A percentile compares a stretch with the other conserved stretches of the same genome.
Evolutionary conservation across 345 rosid species (phyloP).

Genomic region (Eucalyptus caleyi): DNA sequence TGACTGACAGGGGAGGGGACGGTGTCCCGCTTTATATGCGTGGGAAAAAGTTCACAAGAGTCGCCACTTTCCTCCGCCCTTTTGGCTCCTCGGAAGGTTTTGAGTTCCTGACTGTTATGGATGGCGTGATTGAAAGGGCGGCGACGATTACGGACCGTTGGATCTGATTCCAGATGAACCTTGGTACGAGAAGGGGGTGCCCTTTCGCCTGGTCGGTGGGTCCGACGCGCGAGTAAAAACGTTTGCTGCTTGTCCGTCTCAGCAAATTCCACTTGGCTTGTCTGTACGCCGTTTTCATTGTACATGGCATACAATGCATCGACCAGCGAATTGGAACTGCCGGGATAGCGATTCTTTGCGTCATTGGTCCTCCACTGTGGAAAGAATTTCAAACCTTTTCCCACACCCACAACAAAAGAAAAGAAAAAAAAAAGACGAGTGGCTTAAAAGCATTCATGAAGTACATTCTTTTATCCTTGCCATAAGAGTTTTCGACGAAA

Average conservation of each 20-base stretch:
- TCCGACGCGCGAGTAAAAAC: background rate
- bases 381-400: no score
- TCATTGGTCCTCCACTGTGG: background rate
- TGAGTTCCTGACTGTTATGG: background rate
- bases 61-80: background rate
- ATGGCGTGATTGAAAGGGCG: background rate
- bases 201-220: background rate
- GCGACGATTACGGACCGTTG: background rate
- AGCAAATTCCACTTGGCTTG: background rate
- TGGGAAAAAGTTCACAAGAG: background rate
- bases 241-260: background rate
- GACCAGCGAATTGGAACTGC: background rate
- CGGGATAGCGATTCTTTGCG: background rate
- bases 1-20: background rate
- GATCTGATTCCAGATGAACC: background rate
- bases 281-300: background rate
- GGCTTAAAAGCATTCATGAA: background rate
- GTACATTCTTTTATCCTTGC: background rate
- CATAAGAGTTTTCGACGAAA: background rate
- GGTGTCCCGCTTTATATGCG: background rate
- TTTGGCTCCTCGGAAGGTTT: background rate
- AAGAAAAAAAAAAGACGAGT: background rate
- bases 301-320: background rate
- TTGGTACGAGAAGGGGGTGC: background rate
- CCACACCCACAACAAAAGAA: no score